These are phyloP conservation scores for Fusarium penzigii DNA, from an alignment of 2,329 filamentous ascomycete species.

Conservation along the genomic window DNA sequence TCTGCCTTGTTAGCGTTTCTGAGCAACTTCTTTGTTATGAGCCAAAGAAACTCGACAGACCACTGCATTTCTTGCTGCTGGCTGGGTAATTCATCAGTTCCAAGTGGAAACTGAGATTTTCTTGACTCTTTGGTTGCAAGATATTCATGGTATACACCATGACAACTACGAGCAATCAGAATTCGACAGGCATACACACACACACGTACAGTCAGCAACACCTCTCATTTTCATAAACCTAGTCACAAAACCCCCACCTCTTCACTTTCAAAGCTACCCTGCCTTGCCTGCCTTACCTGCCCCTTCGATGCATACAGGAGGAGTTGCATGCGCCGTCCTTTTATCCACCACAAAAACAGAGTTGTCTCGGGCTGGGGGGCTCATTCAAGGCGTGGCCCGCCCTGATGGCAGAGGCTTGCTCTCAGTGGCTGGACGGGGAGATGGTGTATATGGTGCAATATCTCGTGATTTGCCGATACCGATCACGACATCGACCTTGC, in stretches of 20 bases:
- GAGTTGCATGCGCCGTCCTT: not conserved
- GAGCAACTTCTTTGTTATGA: no score
- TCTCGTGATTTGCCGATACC: constrained; percentile 52
- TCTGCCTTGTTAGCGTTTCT: no score
- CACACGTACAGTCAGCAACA: no score
- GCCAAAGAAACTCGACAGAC: no score
- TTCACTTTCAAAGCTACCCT: constrained; percentile 3
- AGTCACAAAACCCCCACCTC: not conserved
- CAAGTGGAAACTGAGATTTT: no score
- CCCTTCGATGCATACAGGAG: constrained; percentile 12
- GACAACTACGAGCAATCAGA: no score
- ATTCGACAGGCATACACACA: no score
- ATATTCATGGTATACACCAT: no score
- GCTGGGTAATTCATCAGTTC: no score
- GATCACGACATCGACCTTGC: constrained; percentile 30
- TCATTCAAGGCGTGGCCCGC: constrained; percentile 24
- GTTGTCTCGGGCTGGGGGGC: constrained; percentile 22
- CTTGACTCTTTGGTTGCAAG: no score
- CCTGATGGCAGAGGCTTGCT: constrained; percentile 17
- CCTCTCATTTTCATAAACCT: not conserved
- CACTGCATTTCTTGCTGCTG: no score
- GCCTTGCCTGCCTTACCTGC: constrained; percentile 20
- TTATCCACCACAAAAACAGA: constrained; percentile 24
- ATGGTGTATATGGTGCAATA: constrained; percentile 61
- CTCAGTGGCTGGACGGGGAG: constrained; percentile 39